Evolutionary conservation across 345 rosid species (phyloP).

Genomic region (Hibiscus syriacus): DNA sequence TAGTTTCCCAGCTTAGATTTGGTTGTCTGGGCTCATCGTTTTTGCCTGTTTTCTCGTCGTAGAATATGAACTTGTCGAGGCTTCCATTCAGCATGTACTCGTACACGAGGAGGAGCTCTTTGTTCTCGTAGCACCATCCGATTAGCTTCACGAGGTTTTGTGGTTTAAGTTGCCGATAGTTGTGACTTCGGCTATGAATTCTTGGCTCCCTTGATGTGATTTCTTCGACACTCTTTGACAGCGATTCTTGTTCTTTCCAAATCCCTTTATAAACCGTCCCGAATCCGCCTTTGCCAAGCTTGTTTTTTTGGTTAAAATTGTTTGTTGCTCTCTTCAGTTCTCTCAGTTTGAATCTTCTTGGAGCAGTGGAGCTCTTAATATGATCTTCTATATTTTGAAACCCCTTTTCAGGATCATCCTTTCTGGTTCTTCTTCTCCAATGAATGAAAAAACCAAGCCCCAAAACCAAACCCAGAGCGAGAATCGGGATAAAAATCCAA

Average conservation of each 20-base stretch:
- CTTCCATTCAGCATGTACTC: conserved; percentile 70
- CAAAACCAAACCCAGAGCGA: conserved; percentile 7
- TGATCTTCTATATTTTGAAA: conserved; percentile 43
- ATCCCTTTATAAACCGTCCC: conserved; percentile 69
- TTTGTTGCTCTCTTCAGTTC: conserved; percentile 51
- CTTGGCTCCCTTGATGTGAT: conserved; percentile 68
- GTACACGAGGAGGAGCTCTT: conserved; percentile 50
- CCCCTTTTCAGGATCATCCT: conserved; percentile 23
- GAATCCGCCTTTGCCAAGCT: conserved; percentile 72
- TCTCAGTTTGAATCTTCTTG: conserved; percentile 32
- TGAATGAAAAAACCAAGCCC: conserved; percentile 15
- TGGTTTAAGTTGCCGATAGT: conserved; percentile 68
- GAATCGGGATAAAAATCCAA: conserved; percentile 26
- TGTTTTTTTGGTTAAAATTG: conserved; percentile 51
- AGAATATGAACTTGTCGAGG: conserved; percentile 51
- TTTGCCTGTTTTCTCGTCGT: conserved; percentile 10
- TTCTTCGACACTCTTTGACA: conserved; percentile 58
- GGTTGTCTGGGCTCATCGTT: conserved; percentile 8
- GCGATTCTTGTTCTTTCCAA: conserved; percentile 49
- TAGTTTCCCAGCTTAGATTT: conserved; percentile 44
- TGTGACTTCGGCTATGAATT: conserved; percentile 72
- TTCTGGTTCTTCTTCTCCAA: conserved; percentile 24
- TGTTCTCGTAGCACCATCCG: conserved; percentile 69
- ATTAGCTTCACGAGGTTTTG: conserved; percentile 60
- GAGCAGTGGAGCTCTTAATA: conserved; percentile 26